Conservation (phyloP, 2,329 filamentous ascomycete genomes). For the Cadophora sp. region DNA sequence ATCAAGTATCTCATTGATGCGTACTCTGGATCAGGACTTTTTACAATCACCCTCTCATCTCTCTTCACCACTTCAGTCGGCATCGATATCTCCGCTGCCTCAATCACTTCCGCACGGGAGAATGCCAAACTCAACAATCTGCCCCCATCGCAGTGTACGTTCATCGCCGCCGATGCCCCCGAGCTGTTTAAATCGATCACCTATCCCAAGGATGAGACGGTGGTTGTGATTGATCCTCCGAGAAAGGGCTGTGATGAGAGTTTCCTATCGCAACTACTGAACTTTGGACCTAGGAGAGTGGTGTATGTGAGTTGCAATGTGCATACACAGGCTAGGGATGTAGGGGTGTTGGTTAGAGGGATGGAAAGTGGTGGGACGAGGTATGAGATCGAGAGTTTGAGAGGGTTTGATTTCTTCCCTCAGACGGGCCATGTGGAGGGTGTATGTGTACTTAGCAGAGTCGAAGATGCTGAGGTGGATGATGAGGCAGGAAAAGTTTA, state of each 20-base stretch:
- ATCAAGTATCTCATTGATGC: slow-evolving; percentile 95
- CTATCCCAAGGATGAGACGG: slow-evolving; percentile 81
- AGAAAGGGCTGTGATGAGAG: slow-evolving; percentile 90
- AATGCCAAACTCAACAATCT: slow-evolving; percentile 84
- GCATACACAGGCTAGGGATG: slow-evolving; percentile 93
- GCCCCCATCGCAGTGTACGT: slow-evolving; percentile 70
- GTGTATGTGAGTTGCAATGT: slow-evolving; percentile 98
- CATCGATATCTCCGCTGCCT: slow-evolving; percentile 85
- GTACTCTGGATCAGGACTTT: slow-evolving; percentile 96
- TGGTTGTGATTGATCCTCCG: slow-evolving; percentile 96
- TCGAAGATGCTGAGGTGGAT: slow-evolving; percentile 49
- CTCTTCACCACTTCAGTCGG: slow-evolving; percentile 86
- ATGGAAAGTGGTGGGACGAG: slow-evolving; percentile 54
- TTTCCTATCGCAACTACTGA: slow-evolving; percentile 82
- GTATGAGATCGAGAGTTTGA: slow-evolving; percentile 89
- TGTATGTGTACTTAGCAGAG: slow-evolving; percentile 67
- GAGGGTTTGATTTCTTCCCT: slow-evolving; percentile 97
- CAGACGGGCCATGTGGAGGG: slow-evolving; percentile 78
- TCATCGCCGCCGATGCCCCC: slow-evolving; percentile 88
- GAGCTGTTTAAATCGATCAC: slow-evolving; percentile 79
- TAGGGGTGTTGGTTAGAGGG: slow-evolving; percentile 85
- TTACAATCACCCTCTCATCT: slow-evolving; percentile 89
- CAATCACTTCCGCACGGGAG: slow-evolving; percentile 77
- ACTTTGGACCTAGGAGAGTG: slow-evolving; percentile 78
- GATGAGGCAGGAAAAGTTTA: neutral